These are phyloP conservation scores for Sporodiniella umbellata DNA, from an alignment of 371 early-diverging fungal species.

Conservation along the genomic window DNA sequence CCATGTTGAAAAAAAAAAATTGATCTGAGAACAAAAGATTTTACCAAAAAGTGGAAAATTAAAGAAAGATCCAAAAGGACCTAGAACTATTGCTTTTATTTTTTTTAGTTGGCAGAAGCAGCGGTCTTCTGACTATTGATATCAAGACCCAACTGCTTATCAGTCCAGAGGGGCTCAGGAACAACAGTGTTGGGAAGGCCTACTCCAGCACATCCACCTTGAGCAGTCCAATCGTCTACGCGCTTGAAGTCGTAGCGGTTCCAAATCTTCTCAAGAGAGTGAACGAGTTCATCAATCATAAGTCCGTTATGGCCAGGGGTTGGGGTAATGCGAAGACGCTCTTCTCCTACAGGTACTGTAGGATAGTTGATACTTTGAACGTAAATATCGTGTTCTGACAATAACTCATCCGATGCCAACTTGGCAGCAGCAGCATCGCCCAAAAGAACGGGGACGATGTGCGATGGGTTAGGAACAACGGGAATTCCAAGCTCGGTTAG, in stretches of 20 bases:
- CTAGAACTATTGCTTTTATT: too few species aligned
- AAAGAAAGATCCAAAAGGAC: too few species aligned
- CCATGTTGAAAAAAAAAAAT: too few species aligned
- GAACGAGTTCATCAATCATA: conserved; percentile 82
- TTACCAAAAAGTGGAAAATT: too few species aligned
- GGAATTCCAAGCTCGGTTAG: conserved; percentile 87
- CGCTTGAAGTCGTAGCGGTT: conserved; percentile 77
- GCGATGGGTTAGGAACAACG: conserved; percentile 96
- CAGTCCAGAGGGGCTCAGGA: conserved; percentile 62
- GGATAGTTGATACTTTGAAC: conserved; percentile 98
- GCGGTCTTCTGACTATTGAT: conserved; percentile 17
- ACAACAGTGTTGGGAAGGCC: conserved; percentile 45
- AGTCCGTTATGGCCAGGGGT: conserved; percentile 87
- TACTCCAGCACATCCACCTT: conserved; percentile 90
- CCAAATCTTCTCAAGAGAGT: conserved; percentile 88
- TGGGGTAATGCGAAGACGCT: conserved; percentile 97
- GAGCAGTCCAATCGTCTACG: conserved; percentile 79
- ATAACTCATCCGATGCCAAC: conserved; percentile 87
- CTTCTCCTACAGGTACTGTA: conserved; percentile 93
- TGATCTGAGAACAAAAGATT: too few species aligned
- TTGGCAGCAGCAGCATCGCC: conserved; percentile 95
- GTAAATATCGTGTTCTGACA: conserved; percentile 88
- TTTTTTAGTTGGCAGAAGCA: neutral
- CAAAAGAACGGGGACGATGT: conserved; percentile 96
- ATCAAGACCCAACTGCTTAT: conserved; percentile 51